These are phyloP conservation scores for Kwoniella sp. DNA, from an alignment of 768 basidiomycete species.

Conservation along the genomic window DNA sequence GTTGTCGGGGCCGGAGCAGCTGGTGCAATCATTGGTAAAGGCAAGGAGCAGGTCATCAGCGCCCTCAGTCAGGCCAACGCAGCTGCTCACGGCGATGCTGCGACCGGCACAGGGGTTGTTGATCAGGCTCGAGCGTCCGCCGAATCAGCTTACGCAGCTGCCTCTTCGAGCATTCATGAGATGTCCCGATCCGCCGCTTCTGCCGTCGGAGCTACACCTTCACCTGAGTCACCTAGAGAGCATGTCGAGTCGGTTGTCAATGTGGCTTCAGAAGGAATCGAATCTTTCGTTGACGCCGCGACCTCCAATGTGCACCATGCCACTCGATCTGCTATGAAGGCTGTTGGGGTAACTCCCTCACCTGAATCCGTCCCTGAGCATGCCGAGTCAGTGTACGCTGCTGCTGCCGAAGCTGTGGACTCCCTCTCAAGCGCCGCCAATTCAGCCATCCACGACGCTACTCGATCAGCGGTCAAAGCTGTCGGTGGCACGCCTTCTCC, in stretches of 20 bases:
- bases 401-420: conserved; percentile 12
- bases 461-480: conserved; percentile 26
- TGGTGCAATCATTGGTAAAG: conserved; percentile 47
- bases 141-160: conserved; percentile 24
- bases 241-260: conserved; percentile 31
- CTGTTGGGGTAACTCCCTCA: conserved; percentile 33
- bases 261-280: conserved; percentile 12
- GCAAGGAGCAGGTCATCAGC: conserved; percentile 49
- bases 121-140: conserved; percentile 30
- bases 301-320: conserved; percentile 22
- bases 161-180: conserved; percentile 31
- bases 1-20: conserved; percentile 29
- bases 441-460: conserved; percentile 25
- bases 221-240: conserved; percentile 38
- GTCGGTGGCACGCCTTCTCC: conserved; percentile 40
- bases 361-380: conserved; percentile 35
- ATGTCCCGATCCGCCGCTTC: conserved; percentile 42
- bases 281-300: conserved; percentile 17
- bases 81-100: conserved; percentile 17
- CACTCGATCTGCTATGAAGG: conserved; percentile 25
- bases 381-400: conserved; percentile 14
- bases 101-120: conserved; percentile 23
- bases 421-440: conserved; percentile 13
- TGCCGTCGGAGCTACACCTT: conserved; percentile 45
- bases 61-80: conserved; percentile 42